Base-by-base conservation (phyloP, 2,329 filamentous ascomycete genomes). In the Helotiales sp. region DNA sequence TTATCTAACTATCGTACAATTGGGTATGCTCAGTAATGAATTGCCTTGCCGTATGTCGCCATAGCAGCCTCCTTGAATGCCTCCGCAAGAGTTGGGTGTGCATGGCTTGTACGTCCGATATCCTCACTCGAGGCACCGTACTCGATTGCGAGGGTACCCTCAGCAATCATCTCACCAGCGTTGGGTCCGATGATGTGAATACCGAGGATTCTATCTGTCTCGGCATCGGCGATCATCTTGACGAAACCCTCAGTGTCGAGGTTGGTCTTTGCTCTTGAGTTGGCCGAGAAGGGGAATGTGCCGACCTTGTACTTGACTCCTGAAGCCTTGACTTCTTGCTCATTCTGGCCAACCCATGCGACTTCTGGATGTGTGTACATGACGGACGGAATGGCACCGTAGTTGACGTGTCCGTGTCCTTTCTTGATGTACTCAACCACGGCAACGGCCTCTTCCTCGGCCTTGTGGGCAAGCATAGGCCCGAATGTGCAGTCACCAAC, bases 301-400 rank as follows among this genome's bases (percentile, higher is more conserved):
- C 96, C 96, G 77, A 94, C 85, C 77, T 93, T 93, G 89, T 97
- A 99, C 78, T 96, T 93, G 77, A 97, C 88, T 71, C 93, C 93
- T 70, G 91, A 87, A 73, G 89, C 89, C 87, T 98, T 97, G 72
- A 99, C 86, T 75, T 99, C 96, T 79, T 95, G 91, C 85, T 99
- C 96, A 80, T 90, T 97, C 85, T 97, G 94, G 67, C 96, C 96
- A 55, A 99, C 96, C 96, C 96, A 99, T 40, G 96, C 93, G 72
- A 98, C 96, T 82, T 99, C 96, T 37, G 96, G 96, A 84, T 97
- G 91, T 11, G 96, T 98, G 88, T 99, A 99, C 96, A 99, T 99
- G 83, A 99, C 96, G 37, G 93, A 96, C 72, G 96, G 96, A 78
- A 99, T 99, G 80, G 91, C 93, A 77, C 89, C 93, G 84, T 99